Base-by-base conservation (phyloP, 2,329 filamentous ascomycete genomes). In the Cryphonectria radicalis region DNA sequence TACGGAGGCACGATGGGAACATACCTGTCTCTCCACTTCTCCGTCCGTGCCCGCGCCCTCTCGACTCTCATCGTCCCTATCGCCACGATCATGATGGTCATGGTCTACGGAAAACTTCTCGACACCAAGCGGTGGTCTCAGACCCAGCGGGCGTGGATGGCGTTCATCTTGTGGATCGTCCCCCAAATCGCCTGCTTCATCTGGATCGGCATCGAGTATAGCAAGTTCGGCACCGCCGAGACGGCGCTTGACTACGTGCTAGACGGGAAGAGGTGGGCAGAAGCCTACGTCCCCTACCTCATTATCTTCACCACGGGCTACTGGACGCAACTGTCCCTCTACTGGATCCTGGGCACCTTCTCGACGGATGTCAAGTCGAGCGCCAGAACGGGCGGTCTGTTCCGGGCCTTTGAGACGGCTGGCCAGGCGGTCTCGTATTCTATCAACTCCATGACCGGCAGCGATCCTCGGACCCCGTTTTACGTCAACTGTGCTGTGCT, bases 291-390 rank as follows among this genome's bases (percentile, higher is more conserved):
- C 7, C 72, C 72, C 2, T 73, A 73, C 50, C 57, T 73, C 43
- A 69, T 73, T 42, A 67, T 73, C 14, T 73, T 73, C 69, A 73
- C 72, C n/a, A 73, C 72, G 28, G 72, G 72, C 0, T 73, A 73
- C 50, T 73, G 72, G 72, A 73, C 72, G 3, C 72, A 73, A 35
- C n/a, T 73, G 40, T 73, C 72, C 0, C 70, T 82, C 6, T 82
- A 82, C 74, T 82, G 80, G 80, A 79, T 81, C 28, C 74, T 81
- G 19, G 79, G 79, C 42, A 79, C 77, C 4, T 79, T 81, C 32
- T 79, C 80, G 2, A 79, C 77, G 0, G 79, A 82, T 32, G 76
- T 80, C 1, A 77, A 78, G 55, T 74, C 76, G 6, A 78, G 76
- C 6, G 74, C 78, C 7, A 75, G 78, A 25, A 77, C 77, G 0